Evolutionary conservation across 805 yeast species (phyloP), one percentile per base, ranked within the genome.

Genomic region (Deakozyma indianensis): DNA sequence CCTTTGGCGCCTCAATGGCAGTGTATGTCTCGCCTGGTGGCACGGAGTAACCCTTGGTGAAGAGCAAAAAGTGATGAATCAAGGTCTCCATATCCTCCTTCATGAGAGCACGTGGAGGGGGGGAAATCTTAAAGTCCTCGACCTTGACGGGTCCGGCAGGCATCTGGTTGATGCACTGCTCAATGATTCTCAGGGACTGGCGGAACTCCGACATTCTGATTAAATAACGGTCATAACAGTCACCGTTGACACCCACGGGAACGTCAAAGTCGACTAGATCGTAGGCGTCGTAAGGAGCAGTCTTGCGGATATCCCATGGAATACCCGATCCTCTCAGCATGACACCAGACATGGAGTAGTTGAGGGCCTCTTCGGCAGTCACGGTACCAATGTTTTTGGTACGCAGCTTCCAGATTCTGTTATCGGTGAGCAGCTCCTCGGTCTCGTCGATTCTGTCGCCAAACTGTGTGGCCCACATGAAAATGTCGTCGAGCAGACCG

Each of bases 391-490:
- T 79, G 54, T 77, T 87, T 47, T 77, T 66, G 22, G 94, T 83
- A 70, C 95, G 79, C 61, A 80, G 82, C 67, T 80, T 81, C 95
- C 95, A 85, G 64, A 85, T 85, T 68, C 95, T 80, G 67, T 85
- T 85, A 60, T 83, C 94, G 43, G 95, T 83, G 52, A 81, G 73
- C 67, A 85, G 73, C 66, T 85, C 95, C 68, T 85, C 95, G 51
- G 83, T 79, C 66, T 85, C 95, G 63, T 85, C 95, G 53, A 85
- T 67, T 69, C 95, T 77, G 68, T 85, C 95, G 61, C 94, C 95
- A 55, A 85, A 85, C 69, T 85, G 95, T 22, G 95, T 85, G 47
- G 94, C 94, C 95, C 95, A 85, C 90, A 84, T 84, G 66, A 83
- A 85, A 53, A 85, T 85, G 62, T 85, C 95, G 64, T 85, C 95